Percentiles rank a stretch among this genome's conserved stretches.
These are phyloP conservation scores for Tetrastigma voinierianum DNA, from an alignment of 164 flowering plant species.

Conservation along the genomic window DNA sequence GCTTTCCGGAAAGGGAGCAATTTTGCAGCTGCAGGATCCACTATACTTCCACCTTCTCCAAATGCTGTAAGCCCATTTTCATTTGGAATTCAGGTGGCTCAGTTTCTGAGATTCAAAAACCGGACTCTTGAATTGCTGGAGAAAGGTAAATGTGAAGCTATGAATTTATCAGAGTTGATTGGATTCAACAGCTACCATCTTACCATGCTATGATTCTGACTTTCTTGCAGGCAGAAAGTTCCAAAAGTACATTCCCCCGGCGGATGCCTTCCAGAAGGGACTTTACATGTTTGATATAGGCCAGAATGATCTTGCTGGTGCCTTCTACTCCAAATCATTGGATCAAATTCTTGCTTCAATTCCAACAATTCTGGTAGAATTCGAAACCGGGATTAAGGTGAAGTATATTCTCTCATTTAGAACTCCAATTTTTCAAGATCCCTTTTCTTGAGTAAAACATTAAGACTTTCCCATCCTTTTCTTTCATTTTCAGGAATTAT, in stretches of 20 bases:
- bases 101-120: slow-evolving; percentile 73
- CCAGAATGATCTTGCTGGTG: slow-evolving; percentile 93
- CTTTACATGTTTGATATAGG: slow-evolving; percentile 95
- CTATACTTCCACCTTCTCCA: slow-evolving; percentile 72
- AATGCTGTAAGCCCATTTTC: slow-evolving; percentile 82
- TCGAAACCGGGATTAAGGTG: slow-evolving; percentile 79
- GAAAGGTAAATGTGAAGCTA: slow-evolving; percentile 31
- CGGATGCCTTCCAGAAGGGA: slow-evolving; percentile 56
- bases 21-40: slow-evolving; percentile 90
- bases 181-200: neutral
- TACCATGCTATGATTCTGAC: neutral
- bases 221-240: slow-evolving; percentile 53
- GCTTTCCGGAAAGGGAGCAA: slow-evolving; percentile 76
- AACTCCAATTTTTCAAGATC: no score
- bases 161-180: neutral
- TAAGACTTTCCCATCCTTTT: neutral
- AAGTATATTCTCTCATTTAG: neutral
- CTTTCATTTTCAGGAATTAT: slow-evolving; percentile 47
- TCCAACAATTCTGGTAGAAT: slow-evolving; percentile 63
- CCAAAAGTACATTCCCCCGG: slow-evolving; percentile 59
- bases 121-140: slow-evolving; percentile 60
- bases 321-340: slow-evolving; percentile 76
- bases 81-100: slow-evolving; percentile 77
- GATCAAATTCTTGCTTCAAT: slow-evolving; percentile 87
- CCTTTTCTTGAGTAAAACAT: neutral